phyloP scores from a whole-genome alignment of 2,329 filamentous ascomycete species.

The Alternaria longipes region DNA sequence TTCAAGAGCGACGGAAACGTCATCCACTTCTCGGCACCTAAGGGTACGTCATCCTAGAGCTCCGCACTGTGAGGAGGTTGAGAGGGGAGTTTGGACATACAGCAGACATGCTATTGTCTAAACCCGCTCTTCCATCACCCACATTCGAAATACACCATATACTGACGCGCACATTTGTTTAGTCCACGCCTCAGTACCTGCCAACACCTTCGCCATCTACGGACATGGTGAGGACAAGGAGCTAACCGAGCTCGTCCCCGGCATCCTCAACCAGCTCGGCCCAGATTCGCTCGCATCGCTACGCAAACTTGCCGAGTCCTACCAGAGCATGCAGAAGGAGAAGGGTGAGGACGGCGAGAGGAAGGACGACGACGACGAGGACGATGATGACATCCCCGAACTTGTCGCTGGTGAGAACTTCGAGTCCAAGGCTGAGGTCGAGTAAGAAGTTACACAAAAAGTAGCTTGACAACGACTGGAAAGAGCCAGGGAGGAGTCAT shows the following conservation, averaged over 20 bases:
- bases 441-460: constrained; percentile 64
- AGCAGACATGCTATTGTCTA: background rate
- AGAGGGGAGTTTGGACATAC: background rate
- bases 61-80: background rate
- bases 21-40: constrained; percentile 97
- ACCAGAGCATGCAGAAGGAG: constrained; percentile 98
- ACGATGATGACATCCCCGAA: constrained; percentile 92
- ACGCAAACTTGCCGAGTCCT: constrained; percentile 98
- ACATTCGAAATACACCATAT: background rate
- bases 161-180: constrained; percentile 22
- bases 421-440: constrained; percentile 85
- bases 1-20: constrained; percentile 99
- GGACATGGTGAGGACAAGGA: constrained; percentile 99
- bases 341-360: constrained; percentile 79
- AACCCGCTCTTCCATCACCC: background rate
- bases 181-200: constrained; percentile 97
- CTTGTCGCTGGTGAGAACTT: constrained; percentile 98
- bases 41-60: constrained; percentile 70
- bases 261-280: constrained; percentile 99
- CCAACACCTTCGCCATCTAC: constrained; percentile 99
- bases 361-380: constrained; percentile 68
- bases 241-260: constrained; percentile 98
- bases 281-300: constrained; percentile 97
- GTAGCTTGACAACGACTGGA: constrained; percentile 24
- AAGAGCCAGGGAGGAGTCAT: constrained; percentile 29